Conservation (phyloP, 306 rosid species). For the Dicorynia guianensis region DNA sequence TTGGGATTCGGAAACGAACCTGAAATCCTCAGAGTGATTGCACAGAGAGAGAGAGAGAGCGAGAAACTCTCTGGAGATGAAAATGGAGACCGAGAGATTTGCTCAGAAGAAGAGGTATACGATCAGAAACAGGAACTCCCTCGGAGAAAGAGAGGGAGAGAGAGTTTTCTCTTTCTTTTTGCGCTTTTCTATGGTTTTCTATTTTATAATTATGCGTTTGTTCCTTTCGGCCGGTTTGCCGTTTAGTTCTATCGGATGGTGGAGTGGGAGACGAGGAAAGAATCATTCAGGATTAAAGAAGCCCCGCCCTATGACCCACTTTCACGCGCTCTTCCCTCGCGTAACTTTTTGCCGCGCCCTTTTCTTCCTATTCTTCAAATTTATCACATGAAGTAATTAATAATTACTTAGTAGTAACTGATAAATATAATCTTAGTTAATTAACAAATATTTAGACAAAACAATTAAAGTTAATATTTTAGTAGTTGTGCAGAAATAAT, state of each 20-base stretch:
- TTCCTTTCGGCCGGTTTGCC: background rate
- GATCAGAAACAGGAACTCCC: background rate
- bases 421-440: no score
- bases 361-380: no score
- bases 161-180: background rate
- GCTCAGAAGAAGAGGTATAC: background rate
- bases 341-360: no score
- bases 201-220: background rate
- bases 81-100: no score
- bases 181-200: background rate
- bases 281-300: background rate
- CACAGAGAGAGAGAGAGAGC: background rate
- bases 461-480: no score
- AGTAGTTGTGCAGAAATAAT: no score
- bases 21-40: constrained; percentile 6
- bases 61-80: no score
- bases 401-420: no score
- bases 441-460: no score
- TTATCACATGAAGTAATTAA: no score
- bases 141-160: background rate
- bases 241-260: background rate
- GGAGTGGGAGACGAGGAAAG: constrained; percentile 3
- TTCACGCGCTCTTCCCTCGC: constrained; percentile 16
- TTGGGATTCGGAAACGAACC: background rate
- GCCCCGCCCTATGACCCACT: background rate